Evolutionary conservation across 1,284 basidiomycete species (phyloP).

Genomic region (Boletus smithii): DNA sequence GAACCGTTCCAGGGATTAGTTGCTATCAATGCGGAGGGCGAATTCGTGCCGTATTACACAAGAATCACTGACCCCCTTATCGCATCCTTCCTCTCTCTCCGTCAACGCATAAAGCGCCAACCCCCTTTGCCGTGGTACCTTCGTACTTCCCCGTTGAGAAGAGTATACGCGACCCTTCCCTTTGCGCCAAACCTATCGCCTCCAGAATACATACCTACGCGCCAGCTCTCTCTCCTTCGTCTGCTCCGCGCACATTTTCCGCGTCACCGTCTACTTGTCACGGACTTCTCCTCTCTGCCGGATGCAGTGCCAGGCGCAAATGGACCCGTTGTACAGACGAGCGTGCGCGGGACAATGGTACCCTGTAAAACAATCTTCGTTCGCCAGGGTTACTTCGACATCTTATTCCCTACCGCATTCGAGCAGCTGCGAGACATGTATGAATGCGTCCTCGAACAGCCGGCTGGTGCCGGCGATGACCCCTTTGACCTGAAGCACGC

Average conservation of each 20-base stretch:
- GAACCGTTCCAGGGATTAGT: slow-evolving; percentile 85
- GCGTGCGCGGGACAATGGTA: slow-evolving; percentile 80
- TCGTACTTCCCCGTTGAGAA: slow-evolving; percentile 51
- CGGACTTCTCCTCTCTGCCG: slow-evolving; percentile 88
- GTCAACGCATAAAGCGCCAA: slow-evolving; percentile 52
- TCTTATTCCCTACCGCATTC: slow-evolving; percentile 98
- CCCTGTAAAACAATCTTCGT: slow-evolving; percentile 91
- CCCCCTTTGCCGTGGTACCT: slow-evolving; percentile 59
- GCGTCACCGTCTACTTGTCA: slow-evolving; percentile 85
- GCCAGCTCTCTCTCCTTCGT: slow-evolving; percentile 82
- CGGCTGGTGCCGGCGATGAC: slow-evolving; percentile 26
- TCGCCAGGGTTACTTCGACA: slow-evolving; percentile 96
- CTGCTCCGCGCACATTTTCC: slow-evolving; percentile 86
- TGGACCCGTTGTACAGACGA: slow-evolving; percentile 96
- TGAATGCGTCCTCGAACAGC: slow-evolving; percentile 71
- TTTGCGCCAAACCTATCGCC: slow-evolving; percentile 88
- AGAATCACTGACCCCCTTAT: slow-evolving; percentile 86
- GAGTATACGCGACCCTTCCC: slow-evolving; percentile 67
- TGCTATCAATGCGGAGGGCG: slow-evolving; percentile 77
- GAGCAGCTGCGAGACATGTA: slow-evolving; percentile 84
- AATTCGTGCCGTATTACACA: slow-evolving; percentile 85
- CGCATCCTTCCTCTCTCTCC: slow-evolving; percentile 63
- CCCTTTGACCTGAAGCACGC: slow-evolving; percentile 31
- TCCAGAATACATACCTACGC: slow-evolving; percentile 94
- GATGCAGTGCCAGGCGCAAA: slow-evolving; percentile 84